Evolutionary conservation across 2,329 filamentous ascomycete genomes (phyloP).

Genomic region (Verticillium nonalfalfae): DNA sequence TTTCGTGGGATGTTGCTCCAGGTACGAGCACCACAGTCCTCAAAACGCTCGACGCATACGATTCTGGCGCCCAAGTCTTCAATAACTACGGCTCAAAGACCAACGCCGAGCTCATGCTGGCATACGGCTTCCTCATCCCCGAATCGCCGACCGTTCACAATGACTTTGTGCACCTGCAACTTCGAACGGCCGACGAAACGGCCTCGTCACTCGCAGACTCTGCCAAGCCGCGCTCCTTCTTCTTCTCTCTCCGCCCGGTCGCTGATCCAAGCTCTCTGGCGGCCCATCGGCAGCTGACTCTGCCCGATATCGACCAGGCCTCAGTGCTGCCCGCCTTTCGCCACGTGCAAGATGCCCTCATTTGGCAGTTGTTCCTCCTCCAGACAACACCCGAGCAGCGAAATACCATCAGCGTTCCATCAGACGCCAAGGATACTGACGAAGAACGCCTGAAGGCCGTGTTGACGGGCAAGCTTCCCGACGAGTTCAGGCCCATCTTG

Average conservation of each 20-base stretch:
- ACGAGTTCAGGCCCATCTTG: constrained; percentile 16
- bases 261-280: constrained; percentile 39
- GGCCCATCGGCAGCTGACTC: constrained; percentile 30
- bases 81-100: constrained; percentile 73
- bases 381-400: constrained; percentile 26
- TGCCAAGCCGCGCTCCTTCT: constrained; percentile 21
- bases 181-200: constrained; percentile 23
- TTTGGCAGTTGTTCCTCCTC: constrained; percentile 40
- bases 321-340: constrained; percentile 32
- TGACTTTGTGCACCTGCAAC: constrained; percentile 53
- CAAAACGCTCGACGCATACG: constrained; percentile 34
- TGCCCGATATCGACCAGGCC: constrained; percentile 17
- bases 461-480: constrained; percentile 8
- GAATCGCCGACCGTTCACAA: constrained; percentile 44
- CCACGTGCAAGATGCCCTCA: constrained; percentile 46
- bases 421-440: constrained; percentile 11
- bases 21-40: constrained; percentile 21
- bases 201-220: constrained; percentile 14
- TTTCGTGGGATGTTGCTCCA: constrained; percentile 51
- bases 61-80: constrained; percentile 49
- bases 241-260: constrained; percentile 47
- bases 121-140: constrained; percentile 55
- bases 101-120: constrained; percentile 63
- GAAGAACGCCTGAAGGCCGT: constrained; percentile 8
- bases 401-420: constrained; percentile 15